phyloP scores from a whole-genome alignment of 164 flowering plant genomes.

The Nymphaea colorata region DNA sequence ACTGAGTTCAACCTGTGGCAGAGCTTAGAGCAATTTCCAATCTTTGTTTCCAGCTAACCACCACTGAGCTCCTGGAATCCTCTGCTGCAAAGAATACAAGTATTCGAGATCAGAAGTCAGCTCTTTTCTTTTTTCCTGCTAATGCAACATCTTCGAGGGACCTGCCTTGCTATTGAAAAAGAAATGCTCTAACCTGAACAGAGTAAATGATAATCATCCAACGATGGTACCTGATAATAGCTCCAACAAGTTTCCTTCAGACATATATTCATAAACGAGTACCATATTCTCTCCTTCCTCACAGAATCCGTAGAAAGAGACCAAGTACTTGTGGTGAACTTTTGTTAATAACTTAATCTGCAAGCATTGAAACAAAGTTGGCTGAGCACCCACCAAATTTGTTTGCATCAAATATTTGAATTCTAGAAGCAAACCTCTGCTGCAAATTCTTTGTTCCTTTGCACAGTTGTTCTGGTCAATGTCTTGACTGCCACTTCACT shows the following conservation, averaged over 20 bases:
- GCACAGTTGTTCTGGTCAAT: conserved; percentile 22
- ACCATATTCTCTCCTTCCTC: conserved; percentile 23
- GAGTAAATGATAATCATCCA: too few relatives aligned
- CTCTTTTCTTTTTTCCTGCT: too few relatives aligned
- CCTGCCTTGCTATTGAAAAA: not conserved
- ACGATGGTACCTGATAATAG: conserved; percentile 22
- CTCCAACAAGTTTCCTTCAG: conserved; percentile 26
- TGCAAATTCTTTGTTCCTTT: conserved; percentile 25
- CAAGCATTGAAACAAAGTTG: not conserved
- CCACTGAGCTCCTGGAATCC: not conserved
- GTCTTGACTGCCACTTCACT: conserved; percentile 39
- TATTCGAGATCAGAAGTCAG: too few relatives aligned
- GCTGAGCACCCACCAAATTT: not conserved
- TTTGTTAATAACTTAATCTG: conserved; percentile 32
- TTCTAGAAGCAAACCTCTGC: conserved; percentile 21
- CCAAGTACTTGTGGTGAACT: conserved; percentile 41
- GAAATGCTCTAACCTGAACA: not conserved
- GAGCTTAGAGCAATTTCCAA: not conserved
- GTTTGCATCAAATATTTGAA: not conserved
- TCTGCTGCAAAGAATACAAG: not conserved
- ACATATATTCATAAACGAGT: conserved; percentile 43
- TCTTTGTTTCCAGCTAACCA: not conserved
- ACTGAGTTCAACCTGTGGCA: not conserved
- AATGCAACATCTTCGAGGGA: too few relatives aligned
- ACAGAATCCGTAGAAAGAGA: conserved; percentile 35